These are phyloP conservation scores for Nyctanthes arbortristis DNA, from an alignment of 257 asterid species.

Conservation along the genomic window DNA sequence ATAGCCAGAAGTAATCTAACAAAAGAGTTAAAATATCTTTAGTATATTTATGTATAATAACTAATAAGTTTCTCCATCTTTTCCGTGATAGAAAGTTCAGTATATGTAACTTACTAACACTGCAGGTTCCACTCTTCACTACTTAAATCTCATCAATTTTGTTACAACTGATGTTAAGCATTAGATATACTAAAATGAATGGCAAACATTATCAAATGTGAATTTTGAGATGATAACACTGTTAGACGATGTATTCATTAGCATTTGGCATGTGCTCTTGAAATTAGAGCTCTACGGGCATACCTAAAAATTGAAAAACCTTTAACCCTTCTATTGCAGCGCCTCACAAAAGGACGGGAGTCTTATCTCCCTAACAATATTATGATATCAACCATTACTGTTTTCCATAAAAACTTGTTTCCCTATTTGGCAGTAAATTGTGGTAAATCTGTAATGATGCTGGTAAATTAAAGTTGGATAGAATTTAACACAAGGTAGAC, in stretches of 20 bases:
- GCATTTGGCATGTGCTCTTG: background rate
- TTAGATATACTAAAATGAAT: background rate
- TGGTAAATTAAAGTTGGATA: background rate
- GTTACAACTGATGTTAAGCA: background rate
- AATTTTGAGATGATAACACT: background rate
- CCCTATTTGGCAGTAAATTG: background rate
- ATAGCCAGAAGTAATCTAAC: background rate
- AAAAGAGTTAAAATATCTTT: background rate
- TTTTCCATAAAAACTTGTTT: background rate
- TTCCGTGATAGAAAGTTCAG: background rate
- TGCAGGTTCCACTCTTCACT: background rate
- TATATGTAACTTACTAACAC: background rate
- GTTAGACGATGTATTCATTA: background rate
- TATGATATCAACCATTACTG: background rate
- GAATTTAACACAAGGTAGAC: background rate
- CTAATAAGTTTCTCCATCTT: background rate
- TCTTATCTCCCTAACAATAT: background rate
- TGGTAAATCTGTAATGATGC: background rate
- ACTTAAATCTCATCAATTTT: background rate
- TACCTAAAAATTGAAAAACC: background rate
- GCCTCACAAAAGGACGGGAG: too few species aligned
- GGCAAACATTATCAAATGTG: background rate
- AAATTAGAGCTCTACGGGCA: background rate
- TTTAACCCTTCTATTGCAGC: too few species aligned
- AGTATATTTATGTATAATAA: background rate